Evolutionary conservation across 805 yeast genomes (phyloP), one percentile per base, ranked within the genome.

Genomic region (Nakazawaea ishiwadae): DNA sequence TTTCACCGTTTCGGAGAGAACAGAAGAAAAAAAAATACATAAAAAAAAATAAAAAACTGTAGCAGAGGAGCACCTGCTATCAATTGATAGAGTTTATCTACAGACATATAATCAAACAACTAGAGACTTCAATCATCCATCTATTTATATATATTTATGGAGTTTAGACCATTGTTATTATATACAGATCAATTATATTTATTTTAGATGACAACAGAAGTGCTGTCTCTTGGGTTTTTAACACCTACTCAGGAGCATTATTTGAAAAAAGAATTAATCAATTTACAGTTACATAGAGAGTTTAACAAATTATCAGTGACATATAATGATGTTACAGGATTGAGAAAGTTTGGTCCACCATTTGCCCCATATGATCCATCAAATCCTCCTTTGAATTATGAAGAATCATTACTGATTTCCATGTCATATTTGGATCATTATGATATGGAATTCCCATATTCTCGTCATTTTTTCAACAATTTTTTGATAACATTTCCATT

Each of bases 161-260:
- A n/a, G n/a, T n/a, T n/a, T n/a, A n/a, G n/a, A n/a, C n/a, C n/a
- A n/a, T n/a, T n/a, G n/a, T n/a, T n/a, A n/a, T n/a, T n/a, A n/a
- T n/a, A n/a, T n/a, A n/a, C n/a, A n/a, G n/a, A n/a, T n/a, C n/a
- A n/a, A n/a, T n/a, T n/a, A n/a, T n/a, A n/a, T n/a, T n/a, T n/a
- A n/a, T n/a, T n/a, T n/a, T n/a, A n/a, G n/a, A n/a, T n/a, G n/a
- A n/a, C n/a, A n/a, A n/a, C n/a, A n/a, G n/a, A n/a, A n/a, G n/a
- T n/a, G n/a, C n/a, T n/a, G n/a, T 28, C 52, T 31, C n/a, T 4
- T 14, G 35, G 26, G 21, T 19, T 23, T 7, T 39, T 83, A 35
- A 61, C 77, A 11, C 77, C 90, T 3, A 68, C 75, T 0, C 87
- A 90, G 57, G 96, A 88, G 60, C 97, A 91, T 54, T 85, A 84